phyloP scores from a whole-genome alignment of 225 moss, liverwort and hornwort genomes.

The Sphagnum tenellum region DNA sequence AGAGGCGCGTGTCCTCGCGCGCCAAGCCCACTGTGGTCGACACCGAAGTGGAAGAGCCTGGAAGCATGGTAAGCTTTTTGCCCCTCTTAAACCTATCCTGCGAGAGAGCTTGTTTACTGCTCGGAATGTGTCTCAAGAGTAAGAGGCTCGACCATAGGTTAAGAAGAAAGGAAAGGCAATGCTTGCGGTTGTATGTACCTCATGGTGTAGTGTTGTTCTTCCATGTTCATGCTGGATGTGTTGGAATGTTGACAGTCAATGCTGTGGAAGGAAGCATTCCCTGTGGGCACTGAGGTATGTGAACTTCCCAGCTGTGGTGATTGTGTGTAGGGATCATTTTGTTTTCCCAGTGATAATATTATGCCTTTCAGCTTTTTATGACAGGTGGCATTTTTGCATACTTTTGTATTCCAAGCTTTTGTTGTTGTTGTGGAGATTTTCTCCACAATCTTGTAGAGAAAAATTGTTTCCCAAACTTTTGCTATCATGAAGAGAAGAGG shows the following conservation, averaged over 20 bases:
- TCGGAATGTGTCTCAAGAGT: too few relatives aligned
- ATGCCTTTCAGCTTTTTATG: too few relatives aligned
- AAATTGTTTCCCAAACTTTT: background rate
- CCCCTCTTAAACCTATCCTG: background rate
- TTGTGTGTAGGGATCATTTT: too few relatives aligned
- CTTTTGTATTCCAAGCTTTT: too few relatives aligned
- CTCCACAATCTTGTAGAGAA: too few relatives aligned
- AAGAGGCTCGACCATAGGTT: background rate
- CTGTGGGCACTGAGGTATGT: constrained; percentile 77
- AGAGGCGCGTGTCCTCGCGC: constrained; percentile 29
- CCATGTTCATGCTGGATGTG: background rate
- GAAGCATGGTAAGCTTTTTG: constrained; percentile 21
- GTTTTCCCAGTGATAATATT: too few relatives aligned
- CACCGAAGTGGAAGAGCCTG: constrained; percentile 20
- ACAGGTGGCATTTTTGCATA: too few relatives aligned
- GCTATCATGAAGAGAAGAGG: background rate
- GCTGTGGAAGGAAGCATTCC: constrained; percentile 95
- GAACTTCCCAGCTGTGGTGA: too few relatives aligned
- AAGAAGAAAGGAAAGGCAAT: background rate
- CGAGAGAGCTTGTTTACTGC: too few relatives aligned
- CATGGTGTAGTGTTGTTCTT: background rate
- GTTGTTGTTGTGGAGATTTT: too few relatives aligned
- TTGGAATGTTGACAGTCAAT: constrained; percentile 35
- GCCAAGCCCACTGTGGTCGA: constrained; percentile 10
- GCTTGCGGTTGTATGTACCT: too few relatives aligned